Conservation (phyloP, 768 basidiomycete species). For the Suillus spraguei region DNA sequence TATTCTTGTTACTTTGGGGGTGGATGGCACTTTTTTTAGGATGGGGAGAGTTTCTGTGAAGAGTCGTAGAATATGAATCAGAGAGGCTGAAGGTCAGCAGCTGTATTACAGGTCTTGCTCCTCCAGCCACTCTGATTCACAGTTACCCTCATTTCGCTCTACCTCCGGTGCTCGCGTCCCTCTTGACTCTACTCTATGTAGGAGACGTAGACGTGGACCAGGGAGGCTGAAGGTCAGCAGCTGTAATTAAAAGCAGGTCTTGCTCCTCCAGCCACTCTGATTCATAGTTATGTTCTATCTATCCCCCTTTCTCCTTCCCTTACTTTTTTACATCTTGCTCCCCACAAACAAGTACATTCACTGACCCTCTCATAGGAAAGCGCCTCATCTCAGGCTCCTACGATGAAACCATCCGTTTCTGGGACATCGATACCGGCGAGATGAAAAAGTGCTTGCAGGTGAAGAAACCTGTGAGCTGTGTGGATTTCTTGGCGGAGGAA, state of each 20-base stretch:
- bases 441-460: conserved; percentile 78
- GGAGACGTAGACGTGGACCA: conserved; percentile 1
- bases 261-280: neutral
- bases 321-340: neutral
- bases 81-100: neutral
- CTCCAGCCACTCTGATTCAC: neutral
- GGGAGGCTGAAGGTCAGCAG: neutral
- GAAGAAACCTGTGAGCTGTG: conserved; percentile 89
- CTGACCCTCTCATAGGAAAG: conserved; percentile 47
- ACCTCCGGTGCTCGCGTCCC: neutral
- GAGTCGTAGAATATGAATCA: neutral
- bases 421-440: conserved; percentile 75
- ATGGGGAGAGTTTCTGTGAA: neutral
- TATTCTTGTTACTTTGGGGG: neutral
- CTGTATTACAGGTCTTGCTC: neutral
- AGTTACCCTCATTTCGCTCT: neutral
- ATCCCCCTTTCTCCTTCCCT: neutral
- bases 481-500: conserved; percentile 83
- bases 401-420: conserved; percentile 91
- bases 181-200: neutral
- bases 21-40: too few species aligned
- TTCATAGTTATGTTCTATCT: neutral
- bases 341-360: neutral
- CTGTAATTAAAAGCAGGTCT: neutral
- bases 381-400: conserved; percentile 88